Conservation (phyloP, 2,329 filamentous ascomycete species). For the Fusarium domesticum region DNA sequence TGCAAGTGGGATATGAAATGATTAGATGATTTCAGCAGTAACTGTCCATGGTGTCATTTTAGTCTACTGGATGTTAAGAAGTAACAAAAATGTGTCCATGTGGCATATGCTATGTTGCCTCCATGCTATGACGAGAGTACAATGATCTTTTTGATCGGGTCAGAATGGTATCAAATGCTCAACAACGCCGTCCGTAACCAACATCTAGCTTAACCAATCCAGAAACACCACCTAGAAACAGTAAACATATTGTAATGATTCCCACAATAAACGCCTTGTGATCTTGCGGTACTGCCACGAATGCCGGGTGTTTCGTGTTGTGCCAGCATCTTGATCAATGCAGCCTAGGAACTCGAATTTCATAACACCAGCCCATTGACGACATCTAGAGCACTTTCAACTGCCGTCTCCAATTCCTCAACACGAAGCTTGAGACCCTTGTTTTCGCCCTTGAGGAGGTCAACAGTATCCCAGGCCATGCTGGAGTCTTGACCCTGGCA, state of each 20-base stretch:
- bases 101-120: slow-evolving; percentile 13
- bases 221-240: slow-evolving; percentile 16
- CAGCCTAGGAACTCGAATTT: slow-evolving; percentile 8
- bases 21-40: too few species aligned
- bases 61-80: slow-evolving; percentile 7
- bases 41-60: too few species aligned
- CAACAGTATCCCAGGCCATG: slow-evolving; percentile 64
- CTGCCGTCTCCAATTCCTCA: slow-evolving; percentile 54
- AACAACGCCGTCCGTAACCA: slow-evolving; percentile 20
- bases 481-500: slow-evolving; percentile 58
- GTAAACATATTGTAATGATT: slow-evolving; percentile 4
- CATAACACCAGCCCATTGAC: slow-evolving; percentile 54
- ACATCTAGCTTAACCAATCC: slow-evolving; percentile 9
- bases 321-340: slow-evolving; percentile 3
- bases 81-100: slow-evolving; percentile 11
- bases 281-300: slow-evolving; percentile 7
- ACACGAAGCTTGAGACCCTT: slow-evolving; percentile 58
- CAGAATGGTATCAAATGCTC: slow-evolving; percentile 30
- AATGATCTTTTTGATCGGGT: slow-evolving; percentile 15
- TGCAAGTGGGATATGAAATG: too few species aligned
- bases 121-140: slow-evolving; percentile 18
- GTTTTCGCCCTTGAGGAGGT: slow-evolving; percentile 60
- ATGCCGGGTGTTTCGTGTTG: slow-evolving; percentile 11
- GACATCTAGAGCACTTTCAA: slow-evolving; percentile 59
- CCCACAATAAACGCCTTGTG: slow-evolving; percentile 12